These are phyloP conservation scores for Cymbidium sinense DNA, from an alignment of 106 monocot species.

Conservation along the genomic window DNA sequence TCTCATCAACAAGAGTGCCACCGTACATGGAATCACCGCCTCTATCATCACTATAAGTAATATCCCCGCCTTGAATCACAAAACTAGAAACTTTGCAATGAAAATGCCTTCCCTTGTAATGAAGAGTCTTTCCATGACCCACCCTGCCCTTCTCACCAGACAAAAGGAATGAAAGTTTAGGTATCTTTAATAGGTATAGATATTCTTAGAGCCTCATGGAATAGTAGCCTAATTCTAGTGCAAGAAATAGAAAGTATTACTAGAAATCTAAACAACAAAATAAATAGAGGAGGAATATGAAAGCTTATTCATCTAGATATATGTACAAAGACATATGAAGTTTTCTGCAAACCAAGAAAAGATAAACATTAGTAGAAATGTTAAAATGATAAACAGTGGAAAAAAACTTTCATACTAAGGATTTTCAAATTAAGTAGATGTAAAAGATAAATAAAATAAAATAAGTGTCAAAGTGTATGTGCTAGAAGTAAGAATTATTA, in stretches of 20 bases:
- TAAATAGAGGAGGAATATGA: background rate
- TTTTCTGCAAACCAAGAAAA: conserved; percentile 62
- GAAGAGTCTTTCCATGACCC: conserved; percentile 50
- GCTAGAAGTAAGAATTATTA: too few species aligned
- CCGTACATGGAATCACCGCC: conserved; percentile 89
- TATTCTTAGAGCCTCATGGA: background rate
- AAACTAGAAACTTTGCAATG: conserved; percentile 89
- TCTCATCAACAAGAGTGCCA: conserved; percentile 77
- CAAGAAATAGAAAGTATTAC: background rate
- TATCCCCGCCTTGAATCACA: conserved; percentile 97
- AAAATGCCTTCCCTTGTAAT: conserved; percentile 80
- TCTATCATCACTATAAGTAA: conserved; percentile 58
- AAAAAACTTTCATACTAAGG: background rate
- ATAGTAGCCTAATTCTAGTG: background rate
- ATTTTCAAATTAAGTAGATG: background rate
- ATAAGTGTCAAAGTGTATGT: background rate
- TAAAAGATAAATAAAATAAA: background rate
- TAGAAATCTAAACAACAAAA: background rate
- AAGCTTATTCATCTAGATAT: conserved; percentile 20
- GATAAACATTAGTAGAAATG: conserved; percentile 9
- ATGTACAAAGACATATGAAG: conserved; percentile 88
- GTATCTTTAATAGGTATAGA: background rate
- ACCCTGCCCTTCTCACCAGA: conserved; percentile 76
- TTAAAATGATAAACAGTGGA: background rate
- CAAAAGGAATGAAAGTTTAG: conserved; percentile 7